These are phyloP conservation scores for Ophiostoma angusticollis DNA, from an alignment of 2,329 filamentous ascomycete species.

Conservation along the genomic window DNA sequence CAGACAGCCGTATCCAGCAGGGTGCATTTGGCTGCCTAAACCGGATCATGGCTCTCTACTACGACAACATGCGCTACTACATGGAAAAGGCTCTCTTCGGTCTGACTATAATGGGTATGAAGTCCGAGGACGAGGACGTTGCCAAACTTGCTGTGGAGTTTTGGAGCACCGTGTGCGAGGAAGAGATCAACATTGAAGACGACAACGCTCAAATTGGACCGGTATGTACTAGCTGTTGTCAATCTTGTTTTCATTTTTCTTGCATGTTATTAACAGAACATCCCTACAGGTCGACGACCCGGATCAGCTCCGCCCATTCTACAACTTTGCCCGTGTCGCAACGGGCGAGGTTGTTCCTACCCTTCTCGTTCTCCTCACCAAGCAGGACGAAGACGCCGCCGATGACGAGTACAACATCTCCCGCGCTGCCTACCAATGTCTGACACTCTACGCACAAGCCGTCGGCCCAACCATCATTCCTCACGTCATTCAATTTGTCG, in stretches of 20 bases:
- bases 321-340: slow-evolving; percentile 89
- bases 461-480: slow-evolving; percentile 74
- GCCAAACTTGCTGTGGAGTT: slow-evolving; percentile 97
- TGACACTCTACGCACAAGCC: slow-evolving; percentile 89
- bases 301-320: slow-evolving; percentile 79
- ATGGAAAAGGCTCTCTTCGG: slow-evolving; percentile 99
- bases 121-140: slow-evolving; percentile 93
- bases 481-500: slow-evolving; percentile 81
- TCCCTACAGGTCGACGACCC: slow-evolving; percentile 46
- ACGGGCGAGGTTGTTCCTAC: slow-evolving; percentile 91
- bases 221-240: neutral
- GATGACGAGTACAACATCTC: slow-evolving; percentile 98
- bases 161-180: slow-evolving; percentile 99
- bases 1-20: slow-evolving; percentile 83
- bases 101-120: slow-evolving; percentile 96
- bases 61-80: slow-evolving; percentile 99
- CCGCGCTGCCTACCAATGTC: slow-evolving; percentile 87
- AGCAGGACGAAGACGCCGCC: slow-evolving; percentile 92
- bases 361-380: slow-evolving; percentile 74
- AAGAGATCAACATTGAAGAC: slow-evolving; percentile 95
- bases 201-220: slow-evolving; percentile 67
- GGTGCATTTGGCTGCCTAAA: slow-evolving; percentile 95
- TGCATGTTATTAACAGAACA: slow-evolving; percentile 2
- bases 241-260: slow-evolving; percentile 8
- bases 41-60: slow-evolving; percentile 97